These are phyloP conservation scores for Parafenestella ontariensis DNA, from an alignment of 2,329 filamentous ascomycete genomes.

Conservation along the genomic window DNA sequence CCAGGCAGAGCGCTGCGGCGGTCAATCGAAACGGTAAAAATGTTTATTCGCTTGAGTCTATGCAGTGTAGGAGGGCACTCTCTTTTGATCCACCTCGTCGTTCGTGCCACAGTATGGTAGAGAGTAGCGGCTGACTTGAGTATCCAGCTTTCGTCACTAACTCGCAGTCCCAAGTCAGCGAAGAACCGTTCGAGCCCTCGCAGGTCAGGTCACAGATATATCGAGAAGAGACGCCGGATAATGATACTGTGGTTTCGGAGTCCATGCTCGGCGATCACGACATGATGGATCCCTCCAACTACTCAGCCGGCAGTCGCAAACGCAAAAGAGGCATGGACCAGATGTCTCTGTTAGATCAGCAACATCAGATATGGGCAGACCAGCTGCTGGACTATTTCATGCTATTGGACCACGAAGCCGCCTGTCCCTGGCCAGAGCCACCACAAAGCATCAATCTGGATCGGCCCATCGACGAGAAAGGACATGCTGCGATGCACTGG, in stretches of 20 bases:
- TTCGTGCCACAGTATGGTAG: neutral
- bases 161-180: conserved; percentile 51
- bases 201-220: conserved; percentile 66
- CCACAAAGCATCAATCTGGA: conserved; percentile 88
- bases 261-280: conserved; percentile 88
- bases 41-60: conserved; percentile 37
- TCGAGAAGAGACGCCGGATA: conserved; percentile 83
- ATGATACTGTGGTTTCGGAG: conserved; percentile 80
- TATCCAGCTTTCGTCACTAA: conserved; percentile 28
- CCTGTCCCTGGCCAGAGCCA: conserved; percentile 74
- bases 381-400: conserved; percentile 96
- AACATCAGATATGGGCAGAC: conserved; percentile 90
- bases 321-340: conserved; percentile 76
- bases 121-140: conserved; percentile 5
- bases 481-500: conserved; percentile 95
- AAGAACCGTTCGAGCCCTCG: conserved; percentile 70
- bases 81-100: conserved; percentile 1
- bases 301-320: conserved; percentile 65
- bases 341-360: conserved; percentile 73
- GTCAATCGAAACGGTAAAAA: conserved; percentile 49
- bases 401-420: conserved; percentile 79
- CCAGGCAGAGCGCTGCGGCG: conserved; percentile 69
- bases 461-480: conserved; percentile 90
- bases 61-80: conserved; percentile 34
- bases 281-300: conserved; percentile 73